phyloP scores from a whole-genome alignment of 2,329 filamentous ascomycete genomes.

The Clonostachys rhizophaga region DNA sequence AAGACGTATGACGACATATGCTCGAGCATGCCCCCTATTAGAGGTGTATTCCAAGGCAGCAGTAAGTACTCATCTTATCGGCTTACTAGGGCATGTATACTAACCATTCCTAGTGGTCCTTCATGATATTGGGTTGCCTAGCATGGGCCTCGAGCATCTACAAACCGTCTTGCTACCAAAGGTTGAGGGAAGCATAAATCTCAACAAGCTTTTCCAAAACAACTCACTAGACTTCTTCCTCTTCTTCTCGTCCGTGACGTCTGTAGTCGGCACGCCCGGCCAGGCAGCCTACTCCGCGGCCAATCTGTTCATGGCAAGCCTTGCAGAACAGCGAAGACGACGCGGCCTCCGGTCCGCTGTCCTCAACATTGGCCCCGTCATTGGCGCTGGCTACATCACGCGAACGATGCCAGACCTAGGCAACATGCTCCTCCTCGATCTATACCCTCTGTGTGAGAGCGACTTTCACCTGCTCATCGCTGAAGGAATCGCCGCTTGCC shows the following conservation, averaged over 20 bases:
- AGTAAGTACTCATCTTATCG: conserved; percentile 3
- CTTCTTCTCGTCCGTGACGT: conserved; percentile 21
- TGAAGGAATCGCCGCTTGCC: conserved; percentile 16
- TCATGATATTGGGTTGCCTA: conserved; percentile 20
- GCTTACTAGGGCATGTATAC: no score
- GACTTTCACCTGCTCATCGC: conserved; percentile 20
- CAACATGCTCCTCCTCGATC: conserved; percentile 12
- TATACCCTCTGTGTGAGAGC: conserved; percentile 15
- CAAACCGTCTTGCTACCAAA: conserved; percentile 21
- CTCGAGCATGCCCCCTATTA: conserved; percentile 22
- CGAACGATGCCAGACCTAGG: conserved; percentile 3
- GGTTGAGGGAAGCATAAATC: conserved; percentile 19
- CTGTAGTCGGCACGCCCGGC: conserved; percentile 18
- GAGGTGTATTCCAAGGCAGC: conserved; percentile 35
- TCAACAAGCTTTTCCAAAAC: conserved; percentile 21
- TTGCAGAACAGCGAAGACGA: conserved; percentile 25
- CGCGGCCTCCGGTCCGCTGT: conserved; percentile 26
- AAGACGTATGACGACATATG: conserved; percentile 10
- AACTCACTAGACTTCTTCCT: conserved; percentile 29
- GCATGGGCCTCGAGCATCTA: conserved; percentile 16
- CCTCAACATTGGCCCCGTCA: conserved; percentile 29
- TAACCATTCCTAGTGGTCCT: conserved; percentile 24
- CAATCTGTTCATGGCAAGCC: conserved; percentile 32
- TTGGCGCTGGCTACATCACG: conserved; percentile 34
- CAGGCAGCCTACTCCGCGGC: conserved; percentile 41